Percentiles rank a stretch among this genome's conserved stretches.
These are phyloP conservation scores for Dendrobium catenatum DNA, from an alignment of 106 monocot species.

Conservation along the genomic window DNA sequence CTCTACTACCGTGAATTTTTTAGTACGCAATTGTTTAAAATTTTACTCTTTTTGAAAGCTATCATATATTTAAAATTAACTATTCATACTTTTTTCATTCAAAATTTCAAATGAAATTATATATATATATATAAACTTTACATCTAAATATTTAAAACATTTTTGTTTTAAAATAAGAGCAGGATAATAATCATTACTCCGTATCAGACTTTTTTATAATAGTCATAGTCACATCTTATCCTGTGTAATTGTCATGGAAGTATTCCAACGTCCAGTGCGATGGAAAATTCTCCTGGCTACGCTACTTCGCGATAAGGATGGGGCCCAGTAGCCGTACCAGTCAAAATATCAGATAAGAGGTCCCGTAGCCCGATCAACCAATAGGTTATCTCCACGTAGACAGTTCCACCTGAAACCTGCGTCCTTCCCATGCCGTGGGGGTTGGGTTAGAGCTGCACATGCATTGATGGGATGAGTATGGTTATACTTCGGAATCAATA, in stretches of 20 bases:
- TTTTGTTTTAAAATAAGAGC: no score
- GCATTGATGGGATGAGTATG: background rate
- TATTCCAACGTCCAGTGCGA: background rate
- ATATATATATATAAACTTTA: no score
- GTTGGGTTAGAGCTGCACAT: background rate
- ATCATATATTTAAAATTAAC: no score
- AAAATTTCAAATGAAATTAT: no score
- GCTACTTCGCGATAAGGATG: background rate
- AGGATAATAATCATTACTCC: no score
- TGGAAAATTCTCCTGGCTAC: slow-evolving; percentile 5
- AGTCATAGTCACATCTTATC: background rate
- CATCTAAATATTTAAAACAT: no score
- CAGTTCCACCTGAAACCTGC: background rate
- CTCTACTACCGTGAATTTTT: no score
- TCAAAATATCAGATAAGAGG: background rate
- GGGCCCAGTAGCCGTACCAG: background rate
- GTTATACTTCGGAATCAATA: no score
- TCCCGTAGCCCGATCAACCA: background rate
- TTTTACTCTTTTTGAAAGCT: no score
- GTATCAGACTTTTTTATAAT: no score
- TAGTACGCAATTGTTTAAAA: no score
- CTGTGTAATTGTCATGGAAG: background rate
- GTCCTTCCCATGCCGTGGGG: background rate
- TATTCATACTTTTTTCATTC: no score
- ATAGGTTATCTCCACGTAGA: background rate